phyloP scores from a whole-genome alignment of 257 asterid species.

The Cordia subcordata region DNA sequence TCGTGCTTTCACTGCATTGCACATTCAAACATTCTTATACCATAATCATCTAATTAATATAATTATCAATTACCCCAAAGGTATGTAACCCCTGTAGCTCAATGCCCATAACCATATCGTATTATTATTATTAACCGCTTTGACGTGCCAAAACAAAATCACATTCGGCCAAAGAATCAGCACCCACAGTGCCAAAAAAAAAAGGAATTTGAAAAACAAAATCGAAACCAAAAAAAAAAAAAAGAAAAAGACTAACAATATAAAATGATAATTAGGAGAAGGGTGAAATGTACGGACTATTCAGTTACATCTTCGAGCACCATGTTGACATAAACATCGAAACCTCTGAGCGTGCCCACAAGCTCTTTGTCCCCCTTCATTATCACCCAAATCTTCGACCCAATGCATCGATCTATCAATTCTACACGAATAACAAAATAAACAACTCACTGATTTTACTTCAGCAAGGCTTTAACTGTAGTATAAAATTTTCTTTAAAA shows the following conservation, averaged over 20 bases:
- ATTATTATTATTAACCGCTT: too few relatives aligned
- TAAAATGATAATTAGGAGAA: background rate
- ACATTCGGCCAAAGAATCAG: too few relatives aligned
- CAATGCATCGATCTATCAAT: slow-evolving; percentile 78
- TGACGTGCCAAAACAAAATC: too few relatives aligned
- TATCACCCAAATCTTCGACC: slow-evolving; percentile 87
- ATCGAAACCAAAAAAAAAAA: background rate
- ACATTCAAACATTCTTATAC: too few relatives aligned
- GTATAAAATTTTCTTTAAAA: background rate
- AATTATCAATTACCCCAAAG: too few relatives aligned
- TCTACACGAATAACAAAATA: slow-evolving; percentile 34
- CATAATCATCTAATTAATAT: too few relatives aligned
- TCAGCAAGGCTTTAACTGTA: background rate
- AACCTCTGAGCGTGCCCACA: slow-evolving; percentile 80
- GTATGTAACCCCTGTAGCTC: too few relatives aligned
- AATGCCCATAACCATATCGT: too few relatives aligned
- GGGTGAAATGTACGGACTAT: slow-evolving; percentile 35
- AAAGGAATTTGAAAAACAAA: background rate
- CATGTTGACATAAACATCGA: slow-evolving; percentile 85
- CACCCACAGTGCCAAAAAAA: too few relatives aligned
- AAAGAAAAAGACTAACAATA: background rate
- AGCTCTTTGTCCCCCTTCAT: slow-evolving; percentile 92
- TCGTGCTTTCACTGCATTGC: too few relatives aligned
- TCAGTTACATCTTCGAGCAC: slow-evolving; percentile 87
- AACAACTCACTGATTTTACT: too few relatives aligned